Evolutionary conservation across 108 stramenopile species (phyloP), one percentile per base, ranked within the genome.

Genomic region (Skeletonema grethae): DNA sequence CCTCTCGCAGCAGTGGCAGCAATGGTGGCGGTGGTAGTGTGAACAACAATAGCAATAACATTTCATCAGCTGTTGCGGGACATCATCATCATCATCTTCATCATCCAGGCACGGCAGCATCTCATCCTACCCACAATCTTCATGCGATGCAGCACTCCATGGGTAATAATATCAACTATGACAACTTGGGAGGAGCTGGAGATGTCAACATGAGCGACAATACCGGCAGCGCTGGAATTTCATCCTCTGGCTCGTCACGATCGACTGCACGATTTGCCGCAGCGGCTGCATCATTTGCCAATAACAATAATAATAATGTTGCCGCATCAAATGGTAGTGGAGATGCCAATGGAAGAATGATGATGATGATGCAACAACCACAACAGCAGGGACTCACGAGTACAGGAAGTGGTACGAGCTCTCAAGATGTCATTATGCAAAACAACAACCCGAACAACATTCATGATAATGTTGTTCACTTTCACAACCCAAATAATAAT

Each of bases 191-290:
- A 31, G 48, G 2, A 1, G 18, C 15, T 22, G 22, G 22, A 22
- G 36, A 38, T 38, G 36, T 38, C 36, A 38, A 38, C 10, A 38
- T 38, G 36, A 38, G 11, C 10, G 36, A 38, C 36, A 38, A 38
- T 8, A 36, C 7, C 7, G 50, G 50, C 22, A 53, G 50, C 15
- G 68, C 68, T 29, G 68, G 58, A 43, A 69, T 69, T 20, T 67
- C 66, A 6, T 56, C 55, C 55, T 72, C 77, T 38, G 65, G 71
- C 22, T 69, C 60, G 29, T 63, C 65, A 12, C 31, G 61, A 12
- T 70, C 64, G 5, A 71, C 65, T 41, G 62, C 62, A 25, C 69
- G 43, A 11, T 43, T 28, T 25, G 58, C 30, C 39, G 35, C 30
- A 28, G 45, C 46, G 3, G 18, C 22, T 53, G 13, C 11, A 10